Evolutionary conservation across 768 basidiomycete genomes (phyloP).

Genomic region (Kwoniella sp.): DNA sequence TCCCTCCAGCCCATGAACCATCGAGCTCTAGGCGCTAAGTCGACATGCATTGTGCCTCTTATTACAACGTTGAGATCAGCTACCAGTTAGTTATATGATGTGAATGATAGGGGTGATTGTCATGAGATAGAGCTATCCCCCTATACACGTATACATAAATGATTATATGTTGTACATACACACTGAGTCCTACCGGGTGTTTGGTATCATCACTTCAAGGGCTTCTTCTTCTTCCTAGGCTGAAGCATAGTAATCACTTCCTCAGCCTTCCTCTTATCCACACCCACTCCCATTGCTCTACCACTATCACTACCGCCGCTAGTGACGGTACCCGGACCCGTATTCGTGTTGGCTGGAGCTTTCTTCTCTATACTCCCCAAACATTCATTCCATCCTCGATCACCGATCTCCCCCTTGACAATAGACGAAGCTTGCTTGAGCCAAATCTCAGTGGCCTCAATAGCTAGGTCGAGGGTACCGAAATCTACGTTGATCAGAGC

Average conservation of each 20-base stretch:
- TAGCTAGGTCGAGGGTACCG: conserved; percentile 65
- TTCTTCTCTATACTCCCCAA: conserved; percentile 26
- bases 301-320: not conserved
- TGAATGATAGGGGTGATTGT: too few relatives aligned
- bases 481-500: conserved; percentile 79
- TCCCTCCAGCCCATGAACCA: too few relatives aligned
- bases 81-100: too few relatives aligned
- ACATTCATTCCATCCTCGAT: conserved; percentile 31
- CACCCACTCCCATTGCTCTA: not conserved
- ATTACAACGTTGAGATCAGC: too few relatives aligned
- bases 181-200: too few relatives aligned
- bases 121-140: too few relatives aligned
- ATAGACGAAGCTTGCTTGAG: conserved; percentile 58
- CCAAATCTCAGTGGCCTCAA: conserved; percentile 71
- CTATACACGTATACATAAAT: too few relatives aligned
- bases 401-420: conserved; percentile 41
- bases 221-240: conserved; percentile 52
- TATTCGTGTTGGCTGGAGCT: not conserved
- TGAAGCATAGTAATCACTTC: conserved; percentile 45
- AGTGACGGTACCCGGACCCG: not conserved
- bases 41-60: too few relatives aligned
- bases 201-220: too few relatives aligned
- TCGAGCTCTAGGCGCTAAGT: too few relatives aligned
- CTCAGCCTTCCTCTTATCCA: conserved; percentile 28
- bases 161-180: too few relatives aligned